Evolutionary conservation across 129 eudicot genomes (phyloP).

Genomic region (Chrysanthemum makinoi): DNA sequence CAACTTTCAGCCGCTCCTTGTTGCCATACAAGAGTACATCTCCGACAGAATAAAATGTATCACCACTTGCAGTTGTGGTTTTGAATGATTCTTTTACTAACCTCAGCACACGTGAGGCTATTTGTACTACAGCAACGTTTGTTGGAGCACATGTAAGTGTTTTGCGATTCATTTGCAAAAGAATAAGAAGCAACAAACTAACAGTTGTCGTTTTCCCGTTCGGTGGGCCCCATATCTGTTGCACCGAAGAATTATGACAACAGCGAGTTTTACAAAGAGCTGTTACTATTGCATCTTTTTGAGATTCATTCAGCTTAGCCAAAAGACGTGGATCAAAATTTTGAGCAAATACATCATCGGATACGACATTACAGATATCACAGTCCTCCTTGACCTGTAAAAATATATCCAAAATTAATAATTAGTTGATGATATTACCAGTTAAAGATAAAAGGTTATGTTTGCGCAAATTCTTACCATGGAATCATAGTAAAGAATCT

Average conservation of each 20-base stretch:
- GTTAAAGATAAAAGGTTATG: neutral
- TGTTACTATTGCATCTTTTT: neutral
- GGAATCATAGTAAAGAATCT: conserved; percentile 31
- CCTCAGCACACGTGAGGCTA: neutral
- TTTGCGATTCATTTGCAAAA: neutral
- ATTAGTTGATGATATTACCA: neutral
- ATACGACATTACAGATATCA: conserved; percentile 20
- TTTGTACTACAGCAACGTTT: neutral
- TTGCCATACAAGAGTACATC: neutral
- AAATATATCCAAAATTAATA: neutral
- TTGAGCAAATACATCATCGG: conserved; percentile 1
- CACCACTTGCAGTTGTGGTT: neutral
- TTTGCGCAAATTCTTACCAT: conserved; percentile 34
- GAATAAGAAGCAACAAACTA: neutral
- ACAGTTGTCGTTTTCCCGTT: neutral
- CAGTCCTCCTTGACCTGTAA: conserved; percentile 48
- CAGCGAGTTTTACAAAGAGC: neutral
- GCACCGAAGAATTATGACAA: neutral
- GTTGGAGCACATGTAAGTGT: neutral
- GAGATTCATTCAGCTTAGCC: conserved; percentile 48
- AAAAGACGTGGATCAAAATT: conserved; percentile 17
- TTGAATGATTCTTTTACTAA: neutral
- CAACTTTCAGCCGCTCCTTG: neutral
- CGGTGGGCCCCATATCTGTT: conserved; percentile 1
- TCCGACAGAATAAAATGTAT: too few relatives aligned